Base-by-base conservation (phyloP, 2,329 filamentous ascomycete genomes). In the Aspergillus candidus region DNA sequence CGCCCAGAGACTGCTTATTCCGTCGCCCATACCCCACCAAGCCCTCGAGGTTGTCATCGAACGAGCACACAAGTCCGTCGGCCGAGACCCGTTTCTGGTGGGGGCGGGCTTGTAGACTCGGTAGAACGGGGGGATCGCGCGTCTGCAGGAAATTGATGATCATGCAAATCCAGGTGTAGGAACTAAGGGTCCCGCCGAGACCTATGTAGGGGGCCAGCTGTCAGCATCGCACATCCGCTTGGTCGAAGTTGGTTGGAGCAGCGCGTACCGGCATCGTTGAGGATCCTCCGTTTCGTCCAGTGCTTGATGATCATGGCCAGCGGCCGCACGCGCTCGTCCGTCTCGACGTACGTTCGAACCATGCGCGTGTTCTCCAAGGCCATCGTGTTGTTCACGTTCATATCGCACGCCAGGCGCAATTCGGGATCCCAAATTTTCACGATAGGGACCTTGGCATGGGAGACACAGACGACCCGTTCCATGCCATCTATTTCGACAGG, bases 401-500 rank as follows among this genome's bases (percentile, higher is more conserved):
- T 93, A 63, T 98, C 93, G 66, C 90, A 96, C 12, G 89, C 86
- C 40, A 98, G 75, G 52, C 83, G 75, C 45, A 96, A 74, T 65
- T 95, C 88, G 3, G 93, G 93, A 64, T 98, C 93, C 90, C 93
- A 98, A 44, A 95, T 87, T 72, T 97, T 97, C 56, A 98, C 93
- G 60, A 98, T 98, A 4, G 93, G 91, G 11, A 98, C 93, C 68
- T 96, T 97, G 47, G 93, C 93, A 34, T 86, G 87, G 22, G 88
- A 88, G 41, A 97, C 88, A 64, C 93, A 98, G 17, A 96, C 86
- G 1, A 98, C 89, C 59, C 88, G 88, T 66, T 97, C 80, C 93
- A 98, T 98, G 32, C 91, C 91, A 72, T 88, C 91, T 95, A 58
- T 32, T 32, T 36, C 35, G 38, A 15, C 15, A 38, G 32, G 42